Evolutionary conservation across 805 yeast species (phyloP), one percentile per base, ranked within the genome.

Genomic region (Grigorovia yakushimaensis): DNA sequence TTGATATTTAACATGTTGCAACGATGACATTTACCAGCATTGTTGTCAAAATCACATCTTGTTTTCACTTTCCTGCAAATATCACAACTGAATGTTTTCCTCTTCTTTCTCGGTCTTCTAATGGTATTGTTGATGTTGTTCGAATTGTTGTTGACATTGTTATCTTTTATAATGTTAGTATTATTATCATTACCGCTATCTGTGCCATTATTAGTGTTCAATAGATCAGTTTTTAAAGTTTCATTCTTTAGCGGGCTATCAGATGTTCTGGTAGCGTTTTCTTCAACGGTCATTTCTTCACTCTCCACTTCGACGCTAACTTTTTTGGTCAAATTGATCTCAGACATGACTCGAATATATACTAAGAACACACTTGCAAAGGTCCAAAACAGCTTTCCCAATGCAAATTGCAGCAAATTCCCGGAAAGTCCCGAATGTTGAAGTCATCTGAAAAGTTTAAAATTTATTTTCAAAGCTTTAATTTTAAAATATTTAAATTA

Each of bases 1-100:
- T 66, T 69, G 8, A 77, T 54, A 40, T 72, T 60, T 38, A 78
- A 54, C 24, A 77, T 68, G 40, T 61, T 64, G 51, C 84, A 79
- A 24, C 82, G 65, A 47, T 74, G 76, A 53, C 84, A 79, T 51
- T 71, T 70, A 4, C 68, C 70, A 11, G 59, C 56, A 2, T 62
- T 54, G 0, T 70, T 68, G 39, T 73, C 76, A 52, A 69, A 72
- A 49, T 74, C 80, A 58, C 84, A 79, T 48, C 81, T 68, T 1
- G 83, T 78, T 56, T 79, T 79, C 49, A 77, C 67, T 55, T 70
- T 74, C 13, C 82, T 65, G 51, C 84, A 79, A 15, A 70, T 65
- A 13, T 65, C 66, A 58, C 84, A 79, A 59, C 69, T 76, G 36
- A 66, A 69, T 0, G 66, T 68, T 51, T 60, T 72, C 46, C 73